Evolutionary conservation across 208 protist genomes (phyloP), one percentile per base, ranked within the genome.

Genomic region (Acanthamoeba healyi): DNA sequence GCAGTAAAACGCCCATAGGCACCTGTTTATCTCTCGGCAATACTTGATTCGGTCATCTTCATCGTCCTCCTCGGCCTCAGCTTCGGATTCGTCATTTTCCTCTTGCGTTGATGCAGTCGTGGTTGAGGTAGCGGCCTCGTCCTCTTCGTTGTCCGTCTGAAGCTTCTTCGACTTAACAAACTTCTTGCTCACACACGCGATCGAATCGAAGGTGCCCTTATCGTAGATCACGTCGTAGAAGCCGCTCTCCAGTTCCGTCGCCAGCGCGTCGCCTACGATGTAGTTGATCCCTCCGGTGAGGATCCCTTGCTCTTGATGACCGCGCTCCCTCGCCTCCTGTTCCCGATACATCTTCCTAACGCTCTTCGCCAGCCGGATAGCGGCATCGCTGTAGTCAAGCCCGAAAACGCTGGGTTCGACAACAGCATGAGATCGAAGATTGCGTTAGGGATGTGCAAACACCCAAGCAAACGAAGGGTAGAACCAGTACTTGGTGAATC

Each of bases 101-200:
- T 84, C 74, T 46, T 36, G 40, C 14, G 29, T 17, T 19, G 10
- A n/a, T n/a, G n/a, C n/a, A n/a, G n/a, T n/a, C n/a, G n/a, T n/a
- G n/a, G n/a, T n/a, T n/a, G n/a, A n/a, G n/a, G n/a, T 9, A 70
- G 19, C 61, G 14, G 61, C 10, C n/a, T 70, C 61, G 7, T 34
- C 61, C n/a, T 7, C 61, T 70, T 70, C 29, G 26, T 70, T 24
- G 61, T 7, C 61, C 26, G 61, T 70, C n/a, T n/a, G n/a, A 34
- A 36, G 26, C 14, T 70, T 70, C 61, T 19, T 6, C 34, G 74
- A 84, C 29, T 84, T 84, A 10, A 84, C 74, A 40, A 84, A 9
- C 36, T 44, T 84, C 44, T 84, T 84, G 74, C 74, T 84, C 26
- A 84, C 74, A 26, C 74, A 84, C 19, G 74, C 74, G 38, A 84